These are phyloP conservation scores for Fraxinus anomala DNA, from an alignment of 257 asterid genomes.

Conservation along the genomic window DNA sequence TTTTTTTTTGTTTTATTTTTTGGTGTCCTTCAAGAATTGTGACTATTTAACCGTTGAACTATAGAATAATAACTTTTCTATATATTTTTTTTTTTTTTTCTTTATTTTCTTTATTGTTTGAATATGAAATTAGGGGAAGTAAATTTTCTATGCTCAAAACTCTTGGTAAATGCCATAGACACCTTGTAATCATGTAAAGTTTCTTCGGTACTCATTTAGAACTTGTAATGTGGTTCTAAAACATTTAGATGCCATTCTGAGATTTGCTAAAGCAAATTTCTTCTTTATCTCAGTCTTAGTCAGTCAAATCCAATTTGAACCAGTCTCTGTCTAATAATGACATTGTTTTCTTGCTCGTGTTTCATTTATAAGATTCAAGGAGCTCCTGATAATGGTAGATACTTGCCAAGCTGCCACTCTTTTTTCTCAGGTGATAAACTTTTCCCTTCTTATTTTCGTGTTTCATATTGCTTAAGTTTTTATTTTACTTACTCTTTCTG, in stretches of 20 bases:
- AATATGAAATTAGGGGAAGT: background rate
- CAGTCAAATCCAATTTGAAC: conserved; percentile 12
- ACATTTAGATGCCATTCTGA: background rate
- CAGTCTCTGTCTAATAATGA: conserved; percentile 16
- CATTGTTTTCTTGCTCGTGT: conserved; percentile 27
- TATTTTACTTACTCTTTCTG: background rate
- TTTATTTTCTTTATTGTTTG: background rate
- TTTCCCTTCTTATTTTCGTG: conserved; percentile 17
- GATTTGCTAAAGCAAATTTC: background rate
- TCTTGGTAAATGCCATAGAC: background rate
- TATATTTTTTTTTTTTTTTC: too few species aligned
- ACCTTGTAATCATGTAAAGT: background rate
- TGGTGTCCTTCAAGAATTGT: too few species aligned
- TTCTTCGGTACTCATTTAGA: conserved; percentile 18
- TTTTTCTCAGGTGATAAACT: conserved; percentile 73
- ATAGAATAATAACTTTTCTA: too few species aligned
- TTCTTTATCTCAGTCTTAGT: background rate
- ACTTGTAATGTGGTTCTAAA: conserved; percentile 19
- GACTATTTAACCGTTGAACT: too few species aligned
- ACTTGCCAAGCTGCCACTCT: conserved; percentile 99
- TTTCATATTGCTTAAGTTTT: conserved; percentile 6
- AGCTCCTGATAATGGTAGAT: conserved; percentile 95
- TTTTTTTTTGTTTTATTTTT: too few species aligned
- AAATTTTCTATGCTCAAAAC: background rate
- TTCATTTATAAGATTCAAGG: conserved; percentile 74